A percentile compares a stretch with the other conserved stretches of the same genome.
These are phyloP conservation scores for Salix suchowensis DNA, from an alignment of 345 rosid genomes.

Conservation along the genomic window DNA sequence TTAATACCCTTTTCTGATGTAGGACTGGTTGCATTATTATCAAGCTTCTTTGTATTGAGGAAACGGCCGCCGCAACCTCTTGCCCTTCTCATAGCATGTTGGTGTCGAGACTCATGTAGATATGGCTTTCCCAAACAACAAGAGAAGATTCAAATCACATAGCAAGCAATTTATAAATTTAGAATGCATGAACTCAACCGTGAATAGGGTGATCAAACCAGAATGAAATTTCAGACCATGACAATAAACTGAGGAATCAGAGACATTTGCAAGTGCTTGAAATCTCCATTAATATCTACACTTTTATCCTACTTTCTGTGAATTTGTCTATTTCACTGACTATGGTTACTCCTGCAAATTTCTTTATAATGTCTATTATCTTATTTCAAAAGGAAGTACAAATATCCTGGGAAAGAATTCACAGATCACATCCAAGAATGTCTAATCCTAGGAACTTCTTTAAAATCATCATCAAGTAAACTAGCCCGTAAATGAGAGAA, in stretches of 20 bases:
- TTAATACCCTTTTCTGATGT: slow-evolving; percentile 18
- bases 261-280: not conserved
- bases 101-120: slow-evolving; percentile 79
- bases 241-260: not conserved
- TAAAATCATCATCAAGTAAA: not conserved
- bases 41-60: slow-evolving; percentile 46
- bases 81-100: slow-evolving; percentile 66
- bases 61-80: slow-evolving; percentile 77
- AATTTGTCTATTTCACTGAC: not conserved
- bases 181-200: not conserved
- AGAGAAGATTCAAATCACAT: not conserved
- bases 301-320: not conserved
- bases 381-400: not conserved
- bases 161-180: not conserved
- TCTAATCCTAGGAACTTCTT: not conserved
- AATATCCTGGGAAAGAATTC: not conserved
- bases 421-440: not conserved
- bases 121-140: slow-evolving; percentile 48
- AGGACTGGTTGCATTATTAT: slow-evolving; percentile 18
- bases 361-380: too few species aligned
- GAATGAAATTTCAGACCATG: not conserved
- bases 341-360: not conserved
- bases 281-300: not conserved
- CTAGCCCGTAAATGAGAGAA: not conserved
- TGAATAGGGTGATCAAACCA: not conserved